Evolutionary conservation across 805 yeast genomes (phyloP).

Genomic region (Suhomyces kilbournensis): DNA sequence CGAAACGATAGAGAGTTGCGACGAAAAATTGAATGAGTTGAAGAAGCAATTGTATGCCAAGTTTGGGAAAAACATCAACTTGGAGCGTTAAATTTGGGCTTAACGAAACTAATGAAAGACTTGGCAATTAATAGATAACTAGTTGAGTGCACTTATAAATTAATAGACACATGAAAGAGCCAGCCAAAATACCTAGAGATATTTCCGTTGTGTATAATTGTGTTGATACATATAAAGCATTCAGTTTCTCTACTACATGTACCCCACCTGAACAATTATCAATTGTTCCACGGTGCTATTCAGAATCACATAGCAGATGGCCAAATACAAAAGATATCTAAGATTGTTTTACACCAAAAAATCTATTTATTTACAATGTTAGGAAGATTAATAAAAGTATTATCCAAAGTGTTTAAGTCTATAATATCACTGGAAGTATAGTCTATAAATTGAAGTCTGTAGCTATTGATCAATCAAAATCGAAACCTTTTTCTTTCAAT

Average conservation of each 20-base stretch:
- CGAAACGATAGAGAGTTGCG: slow-evolving; percentile 47
- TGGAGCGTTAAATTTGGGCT: slow-evolving; percentile 51
- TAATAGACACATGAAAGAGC: background rate
- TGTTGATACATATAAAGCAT: background rate
- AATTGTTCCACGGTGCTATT: too few species aligned
- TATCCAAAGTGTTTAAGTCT: background rate
- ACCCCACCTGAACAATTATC: background rate
- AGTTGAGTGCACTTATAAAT: background rate
- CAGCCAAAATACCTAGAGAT: background rate
- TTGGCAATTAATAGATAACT: background rate
- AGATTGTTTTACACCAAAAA: too few species aligned
- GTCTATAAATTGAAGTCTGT: background rate
- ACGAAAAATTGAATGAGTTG: slow-evolving; percentile 53
- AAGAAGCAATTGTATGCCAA: slow-evolving; percentile 79
- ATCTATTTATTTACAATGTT: too few species aligned
- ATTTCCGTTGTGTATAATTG: background rate
- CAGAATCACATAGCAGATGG: too few species aligned
- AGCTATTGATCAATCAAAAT: background rate
- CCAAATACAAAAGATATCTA: too few species aligned
- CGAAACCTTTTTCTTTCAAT: slow-evolving; percentile 14
- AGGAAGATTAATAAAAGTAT: too few species aligned
- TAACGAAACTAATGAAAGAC: background rate
- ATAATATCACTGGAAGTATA: background rate
- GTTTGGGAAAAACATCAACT: slow-evolving; percentile 84
- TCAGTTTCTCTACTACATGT: too few species aligned